Conservation (phyloP, 2,329 filamentous ascomycete genomes). For the Colletotrichum gloeosporioides region DNA sequence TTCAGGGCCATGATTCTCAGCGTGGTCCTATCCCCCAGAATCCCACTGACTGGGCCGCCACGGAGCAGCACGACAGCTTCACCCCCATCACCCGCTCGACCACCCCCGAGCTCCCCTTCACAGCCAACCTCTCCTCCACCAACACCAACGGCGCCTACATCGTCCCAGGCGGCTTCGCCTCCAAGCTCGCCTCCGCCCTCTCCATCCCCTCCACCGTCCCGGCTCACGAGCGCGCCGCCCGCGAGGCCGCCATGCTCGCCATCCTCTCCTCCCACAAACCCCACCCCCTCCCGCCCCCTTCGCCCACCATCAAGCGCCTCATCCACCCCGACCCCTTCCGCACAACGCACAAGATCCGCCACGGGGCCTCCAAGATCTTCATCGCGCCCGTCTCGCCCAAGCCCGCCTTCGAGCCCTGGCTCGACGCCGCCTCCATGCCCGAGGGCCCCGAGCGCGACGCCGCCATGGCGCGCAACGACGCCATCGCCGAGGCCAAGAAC, state of each 20-base stretch:
- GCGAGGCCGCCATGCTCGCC: conserved; percentile 25
- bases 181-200: conserved; percentile 26
- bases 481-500: conserved; percentile 28
- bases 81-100: neutral
- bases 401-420: conserved; percentile 14
- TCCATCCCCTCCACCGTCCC: conserved; percentile 22
- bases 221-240: conserved; percentile 21
- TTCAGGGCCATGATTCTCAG: accelerated
- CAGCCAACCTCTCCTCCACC: neutral
- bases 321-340: neutral
- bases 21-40: accelerated
- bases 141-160: neutral
- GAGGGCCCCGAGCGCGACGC: conserved; percentile 15
- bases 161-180: neutral
- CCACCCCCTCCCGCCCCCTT: conserved; percentile 33
- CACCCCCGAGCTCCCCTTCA: neutral
- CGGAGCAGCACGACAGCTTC: neutral
- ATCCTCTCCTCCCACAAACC: conserved; percentile 25
- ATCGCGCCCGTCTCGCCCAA: neutral
- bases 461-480: conserved; percentile 26
- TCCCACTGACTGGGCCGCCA: accelerated
- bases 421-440: conserved; percentile 19
- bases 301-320: neutral
- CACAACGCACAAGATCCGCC: neutral
- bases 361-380: neutral